Percentiles rank a stretch among this genome's conserved stretches.
phyloP scores from a whole-genome alignment of 805 yeast species.

The Cyberlindnera saturnus region DNA sequence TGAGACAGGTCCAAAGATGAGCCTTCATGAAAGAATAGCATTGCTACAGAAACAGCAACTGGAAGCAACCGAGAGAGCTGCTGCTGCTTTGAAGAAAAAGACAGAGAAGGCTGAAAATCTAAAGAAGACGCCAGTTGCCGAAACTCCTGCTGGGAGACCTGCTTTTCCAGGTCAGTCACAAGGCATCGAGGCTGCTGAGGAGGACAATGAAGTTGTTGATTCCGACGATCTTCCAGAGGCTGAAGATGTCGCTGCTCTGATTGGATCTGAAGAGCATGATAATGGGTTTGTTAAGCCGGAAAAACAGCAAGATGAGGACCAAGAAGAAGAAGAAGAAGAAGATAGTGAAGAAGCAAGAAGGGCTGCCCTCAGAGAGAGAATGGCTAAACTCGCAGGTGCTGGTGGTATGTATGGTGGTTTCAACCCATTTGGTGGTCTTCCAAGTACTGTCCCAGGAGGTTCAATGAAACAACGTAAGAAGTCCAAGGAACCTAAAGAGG shows the following conservation, averaged over 20 bases:
- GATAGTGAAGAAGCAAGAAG: conserved; percentile 75
- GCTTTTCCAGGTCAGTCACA: background rate
- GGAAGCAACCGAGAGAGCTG: conserved; percentile 72
- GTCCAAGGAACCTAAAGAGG: conserved; percentile 16
- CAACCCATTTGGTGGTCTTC: conserved; percentile 36
- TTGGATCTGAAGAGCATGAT: conserved; percentile 6
- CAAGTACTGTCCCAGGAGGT: conserved; percentile 28
- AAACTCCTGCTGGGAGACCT: conserved; percentile 1
- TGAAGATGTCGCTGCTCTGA: conserved; percentile 8
- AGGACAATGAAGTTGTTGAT: background rate
- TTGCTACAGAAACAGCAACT: conserved; percentile 74
- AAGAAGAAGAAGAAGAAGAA: conserved; percentile 48
- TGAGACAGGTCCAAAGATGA: conserved; percentile 65
- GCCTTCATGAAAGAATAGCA: conserved; percentile 83
- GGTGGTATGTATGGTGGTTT: conserved; percentile 45
- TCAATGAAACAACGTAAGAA: conserved; percentile 18
- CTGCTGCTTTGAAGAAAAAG: conserved; percentile 46
- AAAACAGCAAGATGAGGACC: conserved; percentile 36
- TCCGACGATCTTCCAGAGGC: conserved; percentile 12
- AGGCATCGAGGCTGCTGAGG: background rate
- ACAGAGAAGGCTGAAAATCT: conserved; percentile 43
- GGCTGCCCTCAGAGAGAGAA: conserved; percentile 76
- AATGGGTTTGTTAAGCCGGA: conserved; percentile 23
- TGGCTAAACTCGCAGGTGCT: conserved; percentile 92
- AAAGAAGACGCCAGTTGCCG: conserved; percentile 11